Evolutionary conservation across 441 rosid species (phyloP).

Genomic region (Populus trichocarpa): DNA sequence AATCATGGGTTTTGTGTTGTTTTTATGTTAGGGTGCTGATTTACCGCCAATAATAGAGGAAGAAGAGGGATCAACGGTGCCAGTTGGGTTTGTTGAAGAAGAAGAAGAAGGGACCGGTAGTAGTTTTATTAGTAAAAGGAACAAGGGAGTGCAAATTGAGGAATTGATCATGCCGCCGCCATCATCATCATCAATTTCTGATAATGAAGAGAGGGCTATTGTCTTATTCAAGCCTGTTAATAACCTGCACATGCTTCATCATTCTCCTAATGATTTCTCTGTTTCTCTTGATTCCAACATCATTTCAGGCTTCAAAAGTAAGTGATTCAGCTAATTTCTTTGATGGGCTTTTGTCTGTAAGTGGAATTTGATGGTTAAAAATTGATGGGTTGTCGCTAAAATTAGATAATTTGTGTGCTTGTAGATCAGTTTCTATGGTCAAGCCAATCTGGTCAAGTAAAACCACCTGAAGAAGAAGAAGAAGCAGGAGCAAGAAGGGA

Average conservation of each 20-base stretch:
- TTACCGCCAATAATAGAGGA: constrained; percentile 68
- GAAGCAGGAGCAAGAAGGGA: constrained; percentile 9
- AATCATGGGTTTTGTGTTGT: not conserved
- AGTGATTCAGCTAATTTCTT: constrained; percentile 5
- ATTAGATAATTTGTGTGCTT: not conserved
- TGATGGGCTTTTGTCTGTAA: not conserved
- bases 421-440: constrained; percentile 39
- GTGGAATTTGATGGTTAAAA: not conserved
- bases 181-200: not conserved
- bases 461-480: constrained; percentile 24
- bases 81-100: constrained; percentile 6
- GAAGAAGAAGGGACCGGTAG: constrained; percentile 4
- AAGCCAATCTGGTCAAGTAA: constrained; percentile 10
- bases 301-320: constrained; percentile 59
- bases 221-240: constrained; percentile 53
- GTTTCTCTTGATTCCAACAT: constrained; percentile 42
- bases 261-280: constrained; percentile 27
- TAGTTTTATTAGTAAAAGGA: not conserved
- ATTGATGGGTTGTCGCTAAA: not conserved
- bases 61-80: constrained; percentile 33
- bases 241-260: not conserved
- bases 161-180: not conserved
- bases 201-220: constrained; percentile 60
- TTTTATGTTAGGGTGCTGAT: constrained; percentile 38
- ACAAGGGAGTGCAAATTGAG: not conserved